A percentile compares a stretch with the other conserved stretches of the same genome.
Conservation (phyloP, 2,329 filamentous ascomycete genomes). For the Trichoderma semiorbis region DNA sequence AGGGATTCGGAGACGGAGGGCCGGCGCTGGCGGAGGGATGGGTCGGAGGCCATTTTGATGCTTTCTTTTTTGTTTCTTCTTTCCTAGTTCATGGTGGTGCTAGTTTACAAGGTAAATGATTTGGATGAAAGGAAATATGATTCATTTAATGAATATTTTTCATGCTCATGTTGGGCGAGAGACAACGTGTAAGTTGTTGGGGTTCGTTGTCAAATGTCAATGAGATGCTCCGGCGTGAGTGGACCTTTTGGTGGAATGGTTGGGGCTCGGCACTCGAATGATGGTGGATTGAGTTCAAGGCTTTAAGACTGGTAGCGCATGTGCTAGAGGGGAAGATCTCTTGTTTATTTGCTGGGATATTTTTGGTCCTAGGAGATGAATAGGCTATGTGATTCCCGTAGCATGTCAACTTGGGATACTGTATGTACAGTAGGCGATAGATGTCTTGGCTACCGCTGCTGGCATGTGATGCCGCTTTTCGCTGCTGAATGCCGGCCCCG, state of each 20-base stretch:
- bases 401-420: neutral
- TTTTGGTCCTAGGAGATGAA: neutral
- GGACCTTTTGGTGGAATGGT: constrained; percentile 9
- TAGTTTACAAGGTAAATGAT: neutral
- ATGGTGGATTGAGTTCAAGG: neutral
- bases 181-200: neutral
- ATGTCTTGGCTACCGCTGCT: neutral
- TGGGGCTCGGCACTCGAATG: constrained; percentile 13
- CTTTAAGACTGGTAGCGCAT: neutral
- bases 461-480: neutral
- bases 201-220: neutral
- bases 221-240: neutral
- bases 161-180: neutral
- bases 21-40: constrained; percentile 29
- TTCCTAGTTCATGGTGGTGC: neutral
- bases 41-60: neutral
- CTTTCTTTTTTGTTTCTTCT: neutral
- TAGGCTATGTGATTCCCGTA: neutral
- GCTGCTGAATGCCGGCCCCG: neutral
- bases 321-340: neutral
- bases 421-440: neutral
- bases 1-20: constrained; percentile 29
- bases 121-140: neutral
- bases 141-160: neutral
- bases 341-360: neutral